Base-by-base conservation (phyloP, 495 filamentous ascomycete genomes). In the Neurospora pannonica region DNA sequence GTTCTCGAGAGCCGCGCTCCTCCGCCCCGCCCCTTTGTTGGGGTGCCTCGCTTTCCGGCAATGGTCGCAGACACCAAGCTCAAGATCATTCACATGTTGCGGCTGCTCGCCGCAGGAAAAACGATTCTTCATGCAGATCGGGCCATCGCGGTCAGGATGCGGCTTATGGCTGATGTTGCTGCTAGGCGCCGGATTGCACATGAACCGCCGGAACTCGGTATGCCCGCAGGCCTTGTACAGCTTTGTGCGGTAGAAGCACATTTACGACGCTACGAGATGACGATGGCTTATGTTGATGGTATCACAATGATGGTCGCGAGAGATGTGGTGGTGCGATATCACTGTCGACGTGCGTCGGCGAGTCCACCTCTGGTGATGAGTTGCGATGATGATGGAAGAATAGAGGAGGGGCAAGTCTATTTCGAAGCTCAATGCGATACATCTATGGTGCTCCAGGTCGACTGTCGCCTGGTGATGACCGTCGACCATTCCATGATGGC, bases 151-250 rank as follows among this genome's bases (percentile, higher is more conserved):
- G 4, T n/a, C 7, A n/a, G 7, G 7, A 21, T 46, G 7, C 9
- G 43, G 1, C 5, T 3, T 0, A n/a, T 10, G 0, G 6, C 9
- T 0, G 2, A 3, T 3, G 19, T 13, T 60, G 11, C 1, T 31
- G 2, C 3, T 6, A 11, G 48, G 24, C 0, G 0, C 48, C 11
- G 48, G 11, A 5, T 15, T 15, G 24, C 48, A 60, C 2, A 60
- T 7, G 0, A 60, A 60, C 5, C 48, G 48, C 5, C 48, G 48
- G 48, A 60, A 31, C 1, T 60, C 48, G 0, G 48, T 31, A 2
- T 60, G 48, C 48, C 48, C 48, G 5, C 48, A 60, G 48, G 48
- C 11, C 43, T 46, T 46, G 19, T 46, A 46, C 6, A n/a, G 7
- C 19, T 46, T 46, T 0, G 19, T 46, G 0, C 43, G 0, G 19